Evolutionary conservation across 306 rosid species (phyloP), one percentile per base, ranked within the genome.

Genomic region (Delonix regia): DNA sequence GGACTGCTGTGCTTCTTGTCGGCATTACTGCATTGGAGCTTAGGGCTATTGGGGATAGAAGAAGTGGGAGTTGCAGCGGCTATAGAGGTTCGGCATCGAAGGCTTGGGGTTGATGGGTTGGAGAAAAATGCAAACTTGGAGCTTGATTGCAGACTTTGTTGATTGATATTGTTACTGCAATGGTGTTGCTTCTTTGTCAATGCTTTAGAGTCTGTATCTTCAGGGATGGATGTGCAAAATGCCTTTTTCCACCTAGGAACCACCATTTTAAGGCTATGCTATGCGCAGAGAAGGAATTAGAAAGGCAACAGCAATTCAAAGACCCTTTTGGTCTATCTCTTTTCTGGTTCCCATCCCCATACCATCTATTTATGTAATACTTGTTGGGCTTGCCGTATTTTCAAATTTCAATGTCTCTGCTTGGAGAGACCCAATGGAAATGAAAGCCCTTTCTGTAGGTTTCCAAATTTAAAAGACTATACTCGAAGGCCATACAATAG

Each of bases 171-270:
- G 27, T 82, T 80, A 28, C 57, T 18, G 21, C 38, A 83, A 69
- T 77, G 85, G n/a, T 85, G 83, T 41, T 82, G 75, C 80, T 84
- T 89, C 28, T 87, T 84, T 15, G 80, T 67, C 14, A 67, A 18
- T 10, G 75, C 76, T 69, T 74, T 86, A 36, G 87, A 28, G 16
- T 85, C 86, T 74, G 62, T 85, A 18, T 95, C 94, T 82, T 83
- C 87, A 4, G 94, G 85, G 56, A 88, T 86, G 12, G 97, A 91
- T 21, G 99, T 90, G 78, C 99, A 95, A 27, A 95, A 95, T 2
- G 96, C 98, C 74, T 94, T 87, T 87, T 97, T 91, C 99, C 99
- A 95, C 28, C 98, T 96, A 13, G 89, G 79, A 87, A 93, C 97
- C 97, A 90, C n/a, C n/a, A n/a, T n/a, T n/a, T n/a, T n/a, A n/a